Conservation (phyloP, 345 rosid genomes). For the Aurinia saxatilis region DNA sequence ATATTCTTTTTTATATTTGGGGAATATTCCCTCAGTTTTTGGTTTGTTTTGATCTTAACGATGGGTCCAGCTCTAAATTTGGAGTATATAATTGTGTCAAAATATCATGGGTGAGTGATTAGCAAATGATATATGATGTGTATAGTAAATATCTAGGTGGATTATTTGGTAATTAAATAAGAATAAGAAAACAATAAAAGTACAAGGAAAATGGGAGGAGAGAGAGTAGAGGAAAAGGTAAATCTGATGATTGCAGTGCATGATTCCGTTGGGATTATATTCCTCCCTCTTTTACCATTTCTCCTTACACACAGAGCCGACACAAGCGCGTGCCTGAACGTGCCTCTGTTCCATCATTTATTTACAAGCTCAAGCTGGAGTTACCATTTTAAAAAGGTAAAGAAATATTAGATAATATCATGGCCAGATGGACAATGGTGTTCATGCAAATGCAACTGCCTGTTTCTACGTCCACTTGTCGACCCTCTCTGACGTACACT, state of each 20-base stretch:
- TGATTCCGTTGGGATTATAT: slow-evolving; percentile 17
- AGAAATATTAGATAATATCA: not conserved
- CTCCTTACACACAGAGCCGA: not conserved
- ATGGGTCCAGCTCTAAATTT: slow-evolving; percentile 4
- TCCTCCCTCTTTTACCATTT: not conserved
- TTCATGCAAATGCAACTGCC: slow-evolving; percentile 20
- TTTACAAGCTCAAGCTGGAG: slow-evolving; percentile 9
- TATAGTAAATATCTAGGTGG: not conserved
- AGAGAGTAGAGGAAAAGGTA: not conserved
- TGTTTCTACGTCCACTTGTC: slow-evolving; percentile 18
- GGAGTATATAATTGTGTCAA: too few relatives aligned
- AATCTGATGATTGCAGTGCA: slow-evolving; percentile 27
- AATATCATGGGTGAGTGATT: not conserved
- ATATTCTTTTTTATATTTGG: not conserved
- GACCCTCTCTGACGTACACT: slow-evolving; percentile 10
- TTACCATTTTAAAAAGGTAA: not conserved
- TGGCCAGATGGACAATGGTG: slow-evolving; percentile 4
- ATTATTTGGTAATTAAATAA: too few relatives aligned
- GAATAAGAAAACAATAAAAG: too few relatives aligned
- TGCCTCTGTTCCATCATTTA: slow-evolving; percentile 10
- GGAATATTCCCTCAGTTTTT: slow-evolving; percentile 9
- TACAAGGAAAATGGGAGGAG: not conserved
- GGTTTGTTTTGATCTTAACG: not conserved
- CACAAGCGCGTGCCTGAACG: slow-evolving; percentile 18
- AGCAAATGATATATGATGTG: not conserved